phyloP scores from a whole-genome alignment of 1,284 basidiomycete genomes.

The Sporisorium iseilematis-ciliati region DNA sequence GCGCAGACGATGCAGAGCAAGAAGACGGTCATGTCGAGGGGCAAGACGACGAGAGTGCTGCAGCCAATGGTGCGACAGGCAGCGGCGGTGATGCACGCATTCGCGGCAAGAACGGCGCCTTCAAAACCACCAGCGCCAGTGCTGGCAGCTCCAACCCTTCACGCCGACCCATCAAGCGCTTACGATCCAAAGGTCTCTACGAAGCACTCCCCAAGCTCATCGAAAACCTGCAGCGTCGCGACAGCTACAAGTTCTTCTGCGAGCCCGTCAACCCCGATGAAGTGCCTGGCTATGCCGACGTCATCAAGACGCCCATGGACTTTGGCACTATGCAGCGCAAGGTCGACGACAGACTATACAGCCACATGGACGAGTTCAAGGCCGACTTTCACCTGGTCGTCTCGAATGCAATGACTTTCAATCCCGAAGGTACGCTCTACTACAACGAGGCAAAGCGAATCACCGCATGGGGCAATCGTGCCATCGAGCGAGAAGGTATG shows the following conservation, averaged over 20 bases:
- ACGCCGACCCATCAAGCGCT: constrained; percentile 48
- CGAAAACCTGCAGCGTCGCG: constrained; percentile 74
- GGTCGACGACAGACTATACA: constrained; percentile 47
- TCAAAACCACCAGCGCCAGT: constrained; percentile 16
- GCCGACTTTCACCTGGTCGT: constrained; percentile 64
- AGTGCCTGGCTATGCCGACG: constrained; percentile 79
- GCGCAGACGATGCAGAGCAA: constrained; percentile 7
- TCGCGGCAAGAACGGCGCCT: constrained; percentile 31
- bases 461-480: constrained; percentile 57
- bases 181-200: constrained; percentile 51
- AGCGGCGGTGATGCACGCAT: constrained; percentile 10
- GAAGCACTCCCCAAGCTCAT: constrained; percentile 53
- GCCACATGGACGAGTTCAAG: constrained; percentile 56
- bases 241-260: constrained; percentile 86
- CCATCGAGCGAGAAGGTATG: constrained; percentile 61
- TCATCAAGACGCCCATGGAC: constrained; percentile 83
- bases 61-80: not conserved
- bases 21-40: constrained; percentile 1
- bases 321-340: constrained; percentile 79
- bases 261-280: constrained; percentile 77
- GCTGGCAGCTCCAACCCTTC: constrained; percentile 15
- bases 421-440: constrained; percentile 63
- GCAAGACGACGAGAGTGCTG: not conserved
- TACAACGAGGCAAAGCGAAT: constrained; percentile 64
- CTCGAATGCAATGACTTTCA: constrained; percentile 64